Percentiles rank a stretch among this genome's conserved stretches.
Evolutionary conservation across 225 moss, liverwort and hornwort genomes (phyloP).

Genomic region (Marchantia paleacea): DNA sequence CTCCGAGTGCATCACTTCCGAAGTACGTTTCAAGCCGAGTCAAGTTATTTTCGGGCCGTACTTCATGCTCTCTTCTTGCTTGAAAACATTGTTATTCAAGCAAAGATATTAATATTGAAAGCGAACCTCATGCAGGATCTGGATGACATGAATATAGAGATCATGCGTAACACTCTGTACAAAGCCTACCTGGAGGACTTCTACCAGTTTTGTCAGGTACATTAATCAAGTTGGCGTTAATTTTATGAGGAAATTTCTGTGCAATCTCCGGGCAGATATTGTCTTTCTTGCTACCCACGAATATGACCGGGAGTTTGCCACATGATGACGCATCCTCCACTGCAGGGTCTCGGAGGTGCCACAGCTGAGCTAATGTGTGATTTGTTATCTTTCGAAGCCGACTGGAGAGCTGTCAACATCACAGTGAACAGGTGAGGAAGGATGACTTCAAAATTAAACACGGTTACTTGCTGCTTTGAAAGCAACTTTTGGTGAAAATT

Average conservation of each 20-base stretch:
- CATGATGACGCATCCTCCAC: not conserved
- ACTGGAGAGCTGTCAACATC: slow-evolving; percentile 91
- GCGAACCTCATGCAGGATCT: slow-evolving; percentile 55
- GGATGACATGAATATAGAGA: slow-evolving; percentile 99
- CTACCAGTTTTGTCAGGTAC: slow-evolving; percentile 90
- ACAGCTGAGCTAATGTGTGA: slow-evolving; percentile 86
- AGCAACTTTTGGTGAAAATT: not conserved
- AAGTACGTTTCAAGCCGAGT: slow-evolving; percentile 46
- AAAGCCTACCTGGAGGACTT: slow-evolving; percentile 98
- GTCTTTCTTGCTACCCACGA: not conserved
- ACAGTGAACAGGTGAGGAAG: slow-evolving; percentile 76
- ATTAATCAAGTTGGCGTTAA: not conserved
- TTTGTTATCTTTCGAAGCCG: slow-evolving; percentile 87
- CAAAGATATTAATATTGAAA: not conserved
- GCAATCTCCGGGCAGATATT: not conserved
- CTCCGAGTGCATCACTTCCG: slow-evolving; percentile 98
- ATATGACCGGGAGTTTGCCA: not conserved
- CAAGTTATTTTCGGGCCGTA: not conserved
- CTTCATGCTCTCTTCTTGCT: not conserved
- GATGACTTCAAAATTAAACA: not conserved
- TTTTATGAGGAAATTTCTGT: not conserved
- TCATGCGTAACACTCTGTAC: slow-evolving; percentile 99
- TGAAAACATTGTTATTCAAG: not conserved
- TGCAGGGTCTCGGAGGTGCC: slow-evolving; percentile 84
- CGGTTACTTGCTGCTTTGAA: not conserved